Base-by-base conservation (phyloP, 345 rosid species). In the Lepidium aucheri region DNA sequence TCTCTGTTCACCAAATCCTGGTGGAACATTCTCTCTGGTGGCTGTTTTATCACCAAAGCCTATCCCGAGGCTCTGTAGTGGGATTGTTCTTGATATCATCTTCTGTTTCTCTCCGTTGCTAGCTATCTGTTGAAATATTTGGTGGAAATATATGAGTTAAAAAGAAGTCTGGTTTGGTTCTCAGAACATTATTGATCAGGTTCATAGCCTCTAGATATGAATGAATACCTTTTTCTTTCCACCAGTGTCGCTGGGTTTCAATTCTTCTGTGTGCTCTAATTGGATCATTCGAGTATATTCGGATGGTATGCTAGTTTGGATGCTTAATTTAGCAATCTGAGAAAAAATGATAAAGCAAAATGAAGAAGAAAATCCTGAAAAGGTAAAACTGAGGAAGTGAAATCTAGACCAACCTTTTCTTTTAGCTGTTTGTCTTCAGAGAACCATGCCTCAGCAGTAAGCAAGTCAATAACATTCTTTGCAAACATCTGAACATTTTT, bases 381-480 rank as follows among this genome's bases (percentile, higher is more conserved):
- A 40, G 24, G 16, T 20, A 45, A 6, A 51, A 22, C 30, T 28
- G 16, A 35, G 35, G 53, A 49, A 39, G 50, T 46, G 40, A 39
- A 49, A 0, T 32, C 41, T 36, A n/a, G 46, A 57, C 75, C 14
- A 72, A 94, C 99, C 99, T 86, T 85, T 74, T 86, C 87, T 74
- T 76, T 79, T 5, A 94, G 86, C 65, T 65, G 80, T 68, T 80
- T 83, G 70, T 83, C 80, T 71, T 85, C 88, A 9, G 88, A 82
- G 68, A 82, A 76, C 97, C 99, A 94, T 64, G 96, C 90, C 75
- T 84, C 84, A 55, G 95, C 89, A 65, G 96, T 88, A 53, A 86
- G 90, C 63, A 85, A 49, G 59, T 88, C 92, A 33, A 90, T 86
- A 69, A 82, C 85, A 58, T 84, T 85, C 78, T 83, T 88, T 35